phyloP scores from a whole-genome alignment of 2,329 filamentous ascomycete genomes.

The Cladophialophora immunda region DNA sequence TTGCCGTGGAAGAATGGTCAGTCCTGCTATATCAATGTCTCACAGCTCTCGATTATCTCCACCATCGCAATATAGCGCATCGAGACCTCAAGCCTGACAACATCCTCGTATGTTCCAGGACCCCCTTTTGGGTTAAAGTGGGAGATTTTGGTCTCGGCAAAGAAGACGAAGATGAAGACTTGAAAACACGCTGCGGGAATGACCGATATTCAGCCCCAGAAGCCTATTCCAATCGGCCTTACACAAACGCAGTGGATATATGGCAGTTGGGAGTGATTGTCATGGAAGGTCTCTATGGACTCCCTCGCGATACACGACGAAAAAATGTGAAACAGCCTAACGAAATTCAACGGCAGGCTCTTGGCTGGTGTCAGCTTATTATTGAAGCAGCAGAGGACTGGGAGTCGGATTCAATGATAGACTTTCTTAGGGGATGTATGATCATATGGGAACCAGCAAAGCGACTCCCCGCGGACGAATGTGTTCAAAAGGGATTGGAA shows the following conservation, averaged over 20 bases:
- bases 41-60: constrained; percentile 82
- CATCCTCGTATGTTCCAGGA: constrained; percentile 78
- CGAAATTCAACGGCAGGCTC: no score
- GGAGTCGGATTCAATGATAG: constrained; percentile 6
- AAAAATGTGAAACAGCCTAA: no score
- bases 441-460: constrained; percentile 20
- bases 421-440: constrained; percentile 20
- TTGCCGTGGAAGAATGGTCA: no score
- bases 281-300: constrained; percentile 25
- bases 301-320: no score
- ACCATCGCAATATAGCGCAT: constrained; percentile 83
- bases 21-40: constrained; percentile 61
- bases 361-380: no score
- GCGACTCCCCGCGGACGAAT: constrained; percentile 20
- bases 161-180: constrained; percentile 2
- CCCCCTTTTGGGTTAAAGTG: constrained; percentile 83
- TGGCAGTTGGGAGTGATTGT: constrained; percentile 38
- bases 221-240: constrained; percentile 12
- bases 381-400: background rate
- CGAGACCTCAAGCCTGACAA: constrained; percentile 98
- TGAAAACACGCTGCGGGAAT: constrained; percentile 27
- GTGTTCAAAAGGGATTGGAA: constrained; percentile 14
- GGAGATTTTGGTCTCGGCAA: constrained; percentile 84
- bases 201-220: constrained; percentile 29
- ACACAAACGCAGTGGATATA: constrained; percentile 34